Conservation (phyloP, 331 rosid species). For the Malus hybrid region DNA sequence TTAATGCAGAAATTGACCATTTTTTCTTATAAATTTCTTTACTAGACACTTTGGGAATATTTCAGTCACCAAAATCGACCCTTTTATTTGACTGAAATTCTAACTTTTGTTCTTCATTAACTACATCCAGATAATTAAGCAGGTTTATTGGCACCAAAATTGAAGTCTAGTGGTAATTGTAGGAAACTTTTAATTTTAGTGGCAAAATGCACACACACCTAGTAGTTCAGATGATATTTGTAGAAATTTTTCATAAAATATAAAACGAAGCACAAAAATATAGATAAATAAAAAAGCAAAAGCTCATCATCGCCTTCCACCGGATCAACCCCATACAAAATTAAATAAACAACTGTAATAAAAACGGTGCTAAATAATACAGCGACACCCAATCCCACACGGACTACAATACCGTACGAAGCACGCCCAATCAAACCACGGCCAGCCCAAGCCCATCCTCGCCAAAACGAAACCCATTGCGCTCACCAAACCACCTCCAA, state of each 20-base stretch:
- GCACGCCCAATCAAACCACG: neutral
- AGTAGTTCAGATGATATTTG: too few species aligned
- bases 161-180: too few species aligned
- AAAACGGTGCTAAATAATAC: slow-evolving; percentile 8
- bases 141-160: too few species aligned
- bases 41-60: too few species aligned
- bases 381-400: neutral
- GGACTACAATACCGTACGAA: neutral
- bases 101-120: too few species aligned
- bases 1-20: too few species aligned
- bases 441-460: neutral
- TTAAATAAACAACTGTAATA: neutral
- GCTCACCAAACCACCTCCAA: neutral
- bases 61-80: too few species aligned
- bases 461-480: neutral
- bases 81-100: too few species aligned
- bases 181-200: too few species aligned
- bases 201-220: too few species aligned
- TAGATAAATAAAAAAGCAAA: neutral
- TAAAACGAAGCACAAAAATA: neutral
- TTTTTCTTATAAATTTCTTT: too few species aligned
- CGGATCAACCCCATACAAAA: neutral
- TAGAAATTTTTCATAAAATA: neutral
- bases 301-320: neutral
- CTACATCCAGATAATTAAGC: too few species aligned